phyloP scores from a whole-genome alignment of 345 rosid species.

The Gossypium stocksii region DNA sequence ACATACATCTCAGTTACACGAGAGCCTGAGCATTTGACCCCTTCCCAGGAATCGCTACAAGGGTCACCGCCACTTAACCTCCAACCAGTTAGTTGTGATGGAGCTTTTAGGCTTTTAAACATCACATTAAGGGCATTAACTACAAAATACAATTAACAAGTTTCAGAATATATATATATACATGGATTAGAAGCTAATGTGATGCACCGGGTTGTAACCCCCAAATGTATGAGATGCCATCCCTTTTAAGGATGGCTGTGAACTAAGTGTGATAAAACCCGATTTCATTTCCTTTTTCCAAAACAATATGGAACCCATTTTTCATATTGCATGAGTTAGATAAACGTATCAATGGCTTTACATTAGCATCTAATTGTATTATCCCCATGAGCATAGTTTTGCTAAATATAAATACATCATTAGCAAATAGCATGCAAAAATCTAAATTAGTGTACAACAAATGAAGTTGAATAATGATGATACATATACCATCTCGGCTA shows the following conservation, averaged over 20 bases:
- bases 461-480: neutral
- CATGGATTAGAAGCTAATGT: neutral
- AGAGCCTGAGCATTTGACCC: conserved; percentile 77
- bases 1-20: conserved; percentile 70
- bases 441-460: neutral
- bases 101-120: conserved; percentile 76
- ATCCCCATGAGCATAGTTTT: neutral
- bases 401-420: neutral
- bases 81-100: conserved; percentile 71
- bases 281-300: too few species aligned
- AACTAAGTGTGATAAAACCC: too few species aligned
- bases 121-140: conserved; percentile 82
- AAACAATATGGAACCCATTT: neutral
- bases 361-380: neutral
- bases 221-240: too few species aligned
- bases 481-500: conserved; percentile 47
- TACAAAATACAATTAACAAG: conserved; percentile 30
- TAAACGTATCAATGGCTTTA: neutral
- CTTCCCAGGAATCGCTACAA: conserved; percentile 84
- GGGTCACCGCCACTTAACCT: conserved; percentile 77
- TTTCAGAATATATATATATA: conserved; percentile 13
- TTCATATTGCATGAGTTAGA: neutral
- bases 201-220: neutral
- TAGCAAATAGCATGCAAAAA: neutral
- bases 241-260: too few species aligned